Evolutionary conservation across 805 yeast genomes (phyloP), one percentile per base, ranked within the genome.

Genomic region (Nakazawaea ambrosiae): DNA sequence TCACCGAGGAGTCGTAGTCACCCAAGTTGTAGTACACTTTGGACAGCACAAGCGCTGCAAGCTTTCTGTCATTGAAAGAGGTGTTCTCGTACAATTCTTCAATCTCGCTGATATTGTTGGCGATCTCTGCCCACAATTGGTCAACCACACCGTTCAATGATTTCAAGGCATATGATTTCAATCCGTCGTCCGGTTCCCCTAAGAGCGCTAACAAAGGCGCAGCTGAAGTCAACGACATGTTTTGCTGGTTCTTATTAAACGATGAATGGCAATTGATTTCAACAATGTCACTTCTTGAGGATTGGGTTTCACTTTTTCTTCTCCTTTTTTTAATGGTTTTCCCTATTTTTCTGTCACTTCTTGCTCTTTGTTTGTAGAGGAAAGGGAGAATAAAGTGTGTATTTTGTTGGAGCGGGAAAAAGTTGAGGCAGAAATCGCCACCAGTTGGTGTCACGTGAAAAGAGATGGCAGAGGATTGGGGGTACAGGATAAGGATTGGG

Each of bases 91-190:
- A 88, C 38, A 92, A 66, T 46, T 87, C 95, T 63, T 92, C 98
- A 51, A 92, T 83, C 39, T 84, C 88, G 20, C 85, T 68, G 44
- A 92, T 75, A 53, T 74, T 79, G 62, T 92, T 92, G 41, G 98
- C 95, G 41, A 92, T 84, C 65, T 92, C 97, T 3, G 98, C 87
- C 98, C 98, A 92, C 42, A 87, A 70, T 59, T 86, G 89, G 63
- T 88, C 95, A 36, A 87, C 96, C 35, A 83, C 73, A 20, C 65
- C 72, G 55, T 88, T 84, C 47, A 92, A 74, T 15, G 95, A 79
- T 40, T 80, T 66, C 53, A 92, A 71, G 15, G 97, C 98, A 55
- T 86, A 85, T 25, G 81, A 68, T 58, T 87, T 89, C 48, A 92
- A 74, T 36, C 71, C 61, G 34, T 73, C 63, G 57, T 92, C 97